A percentile compares a stretch with the other conserved stretches of the same genome.
Evolutionary conservation across 1,284 basidiomycete genomes (phyloP).

Genomic region (Fistulinella cinereoalba): DNA sequence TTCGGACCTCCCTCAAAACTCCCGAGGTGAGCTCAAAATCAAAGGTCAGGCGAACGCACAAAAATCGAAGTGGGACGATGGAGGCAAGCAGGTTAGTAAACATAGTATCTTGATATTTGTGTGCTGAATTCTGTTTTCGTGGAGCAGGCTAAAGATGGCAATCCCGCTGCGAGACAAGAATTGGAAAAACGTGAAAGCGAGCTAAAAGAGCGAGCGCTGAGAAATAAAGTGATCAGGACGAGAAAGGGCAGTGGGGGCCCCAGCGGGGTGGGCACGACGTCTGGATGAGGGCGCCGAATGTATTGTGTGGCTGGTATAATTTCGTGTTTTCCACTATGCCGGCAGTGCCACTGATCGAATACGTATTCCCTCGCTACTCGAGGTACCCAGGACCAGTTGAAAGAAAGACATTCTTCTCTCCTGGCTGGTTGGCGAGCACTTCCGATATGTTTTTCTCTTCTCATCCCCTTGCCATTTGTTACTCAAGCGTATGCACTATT

Average conservation of each 20-base stretch:
- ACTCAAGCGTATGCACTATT: conserved; percentile 21
- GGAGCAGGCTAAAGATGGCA: conserved; percentile 18
- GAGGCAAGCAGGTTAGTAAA: conserved; percentile 30
- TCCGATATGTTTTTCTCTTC: conserved; percentile 19
- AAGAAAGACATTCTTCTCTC: conserved; percentile 17
- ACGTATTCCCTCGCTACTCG: conserved; percentile 16
- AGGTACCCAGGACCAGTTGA: conserved; percentile 26
- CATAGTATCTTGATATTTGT: conserved; percentile 10
- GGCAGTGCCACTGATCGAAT: conserved; percentile 22
- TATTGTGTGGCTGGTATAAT: conserved; percentile 21
- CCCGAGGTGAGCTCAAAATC: conserved; percentile 59
- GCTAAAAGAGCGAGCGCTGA: conserved; percentile 71
- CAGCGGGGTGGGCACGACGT: conserved; percentile 7
- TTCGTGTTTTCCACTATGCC: conserved; percentile 12
- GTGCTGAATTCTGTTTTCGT: conserved; percentile 10
- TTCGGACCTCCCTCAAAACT: conserved; percentile 34
- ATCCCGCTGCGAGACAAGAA: conserved; percentile 33
- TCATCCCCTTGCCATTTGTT: conserved; percentile 6
- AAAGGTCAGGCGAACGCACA: conserved; percentile 59
- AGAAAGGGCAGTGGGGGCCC: conserved; percentile 47
- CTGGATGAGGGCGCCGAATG: conserved; percentile 17
- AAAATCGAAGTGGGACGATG: conserved; percentile 49
- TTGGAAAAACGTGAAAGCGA: conserved; percentile 68
- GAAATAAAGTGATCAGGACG: conserved; percentile 75
- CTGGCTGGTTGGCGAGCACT: conserved; percentile 25